phyloP scores from a whole-genome alignment of 441 rosid genomes.

The Erysimum pusillum region DNA sequence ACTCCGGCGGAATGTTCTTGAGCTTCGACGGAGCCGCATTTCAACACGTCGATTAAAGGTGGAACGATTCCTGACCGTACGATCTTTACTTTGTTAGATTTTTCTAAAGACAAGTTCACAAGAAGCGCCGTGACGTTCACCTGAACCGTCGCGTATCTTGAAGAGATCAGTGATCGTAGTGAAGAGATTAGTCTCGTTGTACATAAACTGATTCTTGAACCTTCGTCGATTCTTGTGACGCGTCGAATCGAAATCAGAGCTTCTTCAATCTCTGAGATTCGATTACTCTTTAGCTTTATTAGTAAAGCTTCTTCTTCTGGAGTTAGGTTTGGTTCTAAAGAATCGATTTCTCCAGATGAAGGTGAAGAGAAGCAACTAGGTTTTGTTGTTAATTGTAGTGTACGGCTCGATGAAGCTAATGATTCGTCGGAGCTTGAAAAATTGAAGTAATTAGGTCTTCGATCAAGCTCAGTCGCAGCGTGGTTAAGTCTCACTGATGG shows the following conservation, averaged over 20 bases:
- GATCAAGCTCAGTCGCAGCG: constrained; percentile 58
- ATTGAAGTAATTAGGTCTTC: constrained; percentile 50
- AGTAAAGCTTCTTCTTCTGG: constrained; percentile 65
- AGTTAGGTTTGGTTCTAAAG: constrained; percentile 41
- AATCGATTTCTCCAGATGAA: constrained; percentile 65
- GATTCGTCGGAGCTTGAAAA: constrained; percentile 70
- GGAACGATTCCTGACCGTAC: constrained; percentile 90
- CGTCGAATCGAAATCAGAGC: constrained; percentile 62
- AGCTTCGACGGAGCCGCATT: constrained; percentile 73
- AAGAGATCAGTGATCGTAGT: constrained; percentile 56
- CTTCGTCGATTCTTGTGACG: constrained; percentile 66
- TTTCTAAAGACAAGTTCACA: constrained; percentile 80
- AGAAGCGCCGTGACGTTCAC: constrained; percentile 78
- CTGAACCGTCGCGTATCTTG: constrained; percentile 69
- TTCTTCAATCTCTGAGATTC: constrained; percentile 66
- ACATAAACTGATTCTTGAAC: constrained; percentile 59
- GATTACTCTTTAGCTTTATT: constrained; percentile 60
- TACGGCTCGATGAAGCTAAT: constrained; percentile 45
- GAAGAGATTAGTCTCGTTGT: constrained; percentile 61
- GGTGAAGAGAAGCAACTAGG: constrained; percentile 75
- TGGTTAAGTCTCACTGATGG: constrained; percentile 52
- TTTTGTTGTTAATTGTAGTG: constrained; percentile 56
- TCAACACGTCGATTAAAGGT: constrained; percentile 67
- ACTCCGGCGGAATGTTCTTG: constrained; percentile 87
- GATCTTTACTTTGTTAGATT: constrained; percentile 74